phyloP scores from a whole-genome alignment of 1,139 yeast species.

The Lodderomyces metapsilosis region DNA sequence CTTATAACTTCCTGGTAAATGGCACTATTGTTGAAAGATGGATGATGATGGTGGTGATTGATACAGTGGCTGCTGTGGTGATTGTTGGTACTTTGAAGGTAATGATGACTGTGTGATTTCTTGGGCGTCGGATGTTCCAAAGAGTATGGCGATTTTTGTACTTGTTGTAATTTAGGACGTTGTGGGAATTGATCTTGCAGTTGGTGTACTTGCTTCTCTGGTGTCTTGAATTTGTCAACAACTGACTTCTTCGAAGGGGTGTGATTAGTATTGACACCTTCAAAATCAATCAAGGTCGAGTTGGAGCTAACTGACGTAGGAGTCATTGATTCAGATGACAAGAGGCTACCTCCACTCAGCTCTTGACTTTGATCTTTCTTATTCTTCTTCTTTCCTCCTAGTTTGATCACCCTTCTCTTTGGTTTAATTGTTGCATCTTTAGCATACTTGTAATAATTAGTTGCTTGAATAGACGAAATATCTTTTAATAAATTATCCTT shows the following conservation, averaged over 20 bases:
- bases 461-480: slow-evolving; percentile 49
- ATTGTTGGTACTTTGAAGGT: not conserved
- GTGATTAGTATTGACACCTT: not conserved
- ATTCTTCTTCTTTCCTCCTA: slow-evolving; percentile 23
- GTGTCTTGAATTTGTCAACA: not conserved
- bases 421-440: slow-evolving; percentile 33
- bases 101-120: slow-evolving; percentile 9
- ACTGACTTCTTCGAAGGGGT: not conserved
- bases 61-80: not conserved
- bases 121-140: slow-evolving; percentile 6
- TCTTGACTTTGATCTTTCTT: not conserved
- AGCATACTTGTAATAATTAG: slow-evolving; percentile 34
- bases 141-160: not conserved
- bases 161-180: slow-evolving; percentile 8
- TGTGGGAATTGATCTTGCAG: no score
- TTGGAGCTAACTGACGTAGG: slow-evolving; percentile 4
- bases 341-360: no score
- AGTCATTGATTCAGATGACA: slow-evolving; percentile 6
- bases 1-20: slow-evolving; percentile 12
- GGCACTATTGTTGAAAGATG: not conserved
- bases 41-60: slow-evolving; percentile 1
- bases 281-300: slow-evolving; percentile 3
- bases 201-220: not conserved
- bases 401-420: slow-evolving; percentile 47
- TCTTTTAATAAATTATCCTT: slow-evolving; percentile 39